phyloP scores from a whole-genome alignment of 805 yeast genomes.

The Metschnikowia sp. region DNA sequence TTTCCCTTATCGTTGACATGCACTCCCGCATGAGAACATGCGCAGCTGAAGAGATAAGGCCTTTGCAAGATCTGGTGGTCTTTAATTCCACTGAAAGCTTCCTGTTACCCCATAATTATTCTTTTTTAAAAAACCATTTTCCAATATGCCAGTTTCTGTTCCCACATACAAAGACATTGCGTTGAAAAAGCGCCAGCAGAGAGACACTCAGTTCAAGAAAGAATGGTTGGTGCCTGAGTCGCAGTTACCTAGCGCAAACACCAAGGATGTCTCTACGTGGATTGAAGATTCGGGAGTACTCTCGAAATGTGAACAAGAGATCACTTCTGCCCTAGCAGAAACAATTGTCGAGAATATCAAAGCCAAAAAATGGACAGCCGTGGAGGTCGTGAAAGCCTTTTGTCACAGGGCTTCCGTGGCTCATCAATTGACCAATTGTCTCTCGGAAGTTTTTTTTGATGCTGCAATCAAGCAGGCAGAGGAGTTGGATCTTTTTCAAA shows the following conservation, averaged over 20 bases:
- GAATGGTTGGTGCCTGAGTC: conserved; percentile 44
- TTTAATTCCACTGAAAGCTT: not conserved
- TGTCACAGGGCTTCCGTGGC: conserved; percentile 57
- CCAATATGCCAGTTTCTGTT: not conserved
- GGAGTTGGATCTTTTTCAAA: conserved; percentile 23
- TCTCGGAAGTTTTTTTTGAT: conserved; percentile 35
- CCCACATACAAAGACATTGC: conserved; percentile 37
- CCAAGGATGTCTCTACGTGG: conserved; percentile 39
- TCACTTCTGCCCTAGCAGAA: conserved; percentile 33
- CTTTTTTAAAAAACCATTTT: not conserved
- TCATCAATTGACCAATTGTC: conserved; percentile 48
- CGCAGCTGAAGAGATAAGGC: not conserved
- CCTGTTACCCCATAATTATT: not conserved
- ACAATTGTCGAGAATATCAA: conserved; percentile 28
- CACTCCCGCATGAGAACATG: not conserved
- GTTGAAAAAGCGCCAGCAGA: conserved; percentile 34
- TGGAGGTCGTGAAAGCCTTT: conserved; percentile 50
- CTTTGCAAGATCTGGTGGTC: not conserved
- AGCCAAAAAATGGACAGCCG: conserved; percentile 31
- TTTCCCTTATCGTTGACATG: conserved; percentile 2
- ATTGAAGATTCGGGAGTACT: conserved; percentile 35
- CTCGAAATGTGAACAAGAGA: conserved; percentile 32
- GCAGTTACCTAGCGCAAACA: conserved; percentile 26
- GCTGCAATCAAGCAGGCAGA: conserved; percentile 24
- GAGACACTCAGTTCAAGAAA: conserved; percentile 41